Evolutionary conservation across 2,329 filamentous ascomycete species (phyloP).

Genomic region (Paecilomyces dactylethromorphus): DNA sequence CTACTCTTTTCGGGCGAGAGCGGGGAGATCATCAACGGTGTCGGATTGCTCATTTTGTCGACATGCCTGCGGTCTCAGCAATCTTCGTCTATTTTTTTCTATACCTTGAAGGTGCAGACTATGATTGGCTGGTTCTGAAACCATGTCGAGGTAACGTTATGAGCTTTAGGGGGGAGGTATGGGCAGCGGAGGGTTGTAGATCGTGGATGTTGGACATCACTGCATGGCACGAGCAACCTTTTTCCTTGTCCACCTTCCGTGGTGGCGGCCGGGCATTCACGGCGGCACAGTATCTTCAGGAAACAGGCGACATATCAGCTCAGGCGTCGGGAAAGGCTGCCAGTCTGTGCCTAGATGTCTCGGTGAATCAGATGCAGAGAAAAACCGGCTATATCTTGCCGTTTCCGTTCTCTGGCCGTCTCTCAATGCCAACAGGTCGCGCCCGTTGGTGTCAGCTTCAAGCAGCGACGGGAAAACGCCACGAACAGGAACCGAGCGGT

Average conservation of each 20-base stretch:
- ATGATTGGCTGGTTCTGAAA: neutral
- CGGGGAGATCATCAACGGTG: neutral
- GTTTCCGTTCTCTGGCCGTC: neutral
- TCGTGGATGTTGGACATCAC: conserved; percentile 24
- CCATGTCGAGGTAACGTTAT: neutral
- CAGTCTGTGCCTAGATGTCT: neutral
- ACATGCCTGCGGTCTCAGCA: neutral
- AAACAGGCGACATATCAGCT: neutral
- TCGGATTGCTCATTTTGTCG: neutral
- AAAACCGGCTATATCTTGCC: neutral
- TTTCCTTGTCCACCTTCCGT: neutral
- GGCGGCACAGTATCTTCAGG: conserved; percentile 3
- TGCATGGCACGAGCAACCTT: conserved; percentile 22
- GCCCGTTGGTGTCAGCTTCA: conserved; percentile 11
- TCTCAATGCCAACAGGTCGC: conserved; percentile 7
- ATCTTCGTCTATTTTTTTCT: neutral
- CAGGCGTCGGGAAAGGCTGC: conserved; percentile 5
- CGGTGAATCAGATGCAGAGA: neutral
- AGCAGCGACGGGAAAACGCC: conserved; percentile 9
- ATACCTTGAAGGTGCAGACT: neutral
- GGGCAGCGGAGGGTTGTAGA: conserved; percentile 14
- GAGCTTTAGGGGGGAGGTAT: neutral
- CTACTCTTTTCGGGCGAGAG: neutral
- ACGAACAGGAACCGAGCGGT: conserved; percentile 10
- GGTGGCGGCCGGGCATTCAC: conserved; percentile 2